Evolutionary conservation across 345 rosid species (phyloP).

Genomic region (Microcos paniculata): DNA sequence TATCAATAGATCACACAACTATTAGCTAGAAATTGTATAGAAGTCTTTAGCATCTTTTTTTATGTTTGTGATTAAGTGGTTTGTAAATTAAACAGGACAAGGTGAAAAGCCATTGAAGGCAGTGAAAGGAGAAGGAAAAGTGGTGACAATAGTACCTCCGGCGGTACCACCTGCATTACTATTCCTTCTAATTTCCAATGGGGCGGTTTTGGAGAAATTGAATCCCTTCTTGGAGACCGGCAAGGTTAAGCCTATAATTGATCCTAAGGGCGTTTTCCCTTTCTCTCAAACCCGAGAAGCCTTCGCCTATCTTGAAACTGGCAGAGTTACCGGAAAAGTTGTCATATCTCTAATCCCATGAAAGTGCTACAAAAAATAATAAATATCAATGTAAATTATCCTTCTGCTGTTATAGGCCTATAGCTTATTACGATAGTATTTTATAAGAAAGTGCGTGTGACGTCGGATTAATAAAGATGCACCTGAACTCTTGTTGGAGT

Average conservation of each 20-base stretch:
- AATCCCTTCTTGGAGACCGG: constrained; percentile 82
- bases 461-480: too few species aligned
- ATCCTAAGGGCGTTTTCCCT: constrained; percentile 61
- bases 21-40: too few species aligned
- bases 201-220: constrained; percentile 67
- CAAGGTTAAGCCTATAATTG: constrained; percentile 72
- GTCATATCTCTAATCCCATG: constrained; percentile 65
- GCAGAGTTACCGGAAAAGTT: constrained; percentile 71
- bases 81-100: constrained; percentile 48
- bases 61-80: background rate
- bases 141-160: constrained; percentile 71
- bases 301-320: constrained; percentile 74
- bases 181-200: constrained; percentile 76
- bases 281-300: constrained; percentile 61
- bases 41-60: too few species aligned
- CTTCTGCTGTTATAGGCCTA: background rate
- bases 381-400: background rate
- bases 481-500: too few species aligned
- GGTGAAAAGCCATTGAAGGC: constrained; percentile 84
- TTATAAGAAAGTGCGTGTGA: background rate
- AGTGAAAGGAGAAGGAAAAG: constrained; percentile 79
- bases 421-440: background rate
- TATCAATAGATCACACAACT: too few species aligned
- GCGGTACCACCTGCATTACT: constrained; percentile 76
- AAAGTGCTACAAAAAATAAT: background rate